Evolutionary conservation across 2,329 filamentous ascomycete species (phyloP).

Genomic region (Colletotrichum theobromicola): DNA sequence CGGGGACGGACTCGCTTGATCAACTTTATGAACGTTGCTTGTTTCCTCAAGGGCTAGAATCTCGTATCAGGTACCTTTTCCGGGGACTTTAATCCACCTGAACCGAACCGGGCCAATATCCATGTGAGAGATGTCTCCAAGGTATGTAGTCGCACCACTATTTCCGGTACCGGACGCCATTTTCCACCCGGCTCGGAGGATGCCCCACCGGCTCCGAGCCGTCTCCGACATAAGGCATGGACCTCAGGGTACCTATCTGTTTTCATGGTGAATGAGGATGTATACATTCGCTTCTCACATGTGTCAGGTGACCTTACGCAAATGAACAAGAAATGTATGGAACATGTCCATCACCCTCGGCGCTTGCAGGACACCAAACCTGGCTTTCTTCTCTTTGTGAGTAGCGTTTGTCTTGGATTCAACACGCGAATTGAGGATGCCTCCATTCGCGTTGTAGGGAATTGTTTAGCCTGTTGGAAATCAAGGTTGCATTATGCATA

Average conservation of each 20-base stretch:
- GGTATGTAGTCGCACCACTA: background rate
- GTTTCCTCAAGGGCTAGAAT: background rate
- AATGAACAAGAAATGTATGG: background rate
- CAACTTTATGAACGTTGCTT: background rate
- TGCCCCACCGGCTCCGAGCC: background rate
- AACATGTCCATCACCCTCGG: background rate
- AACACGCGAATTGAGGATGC: background rate
- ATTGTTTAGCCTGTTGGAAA: background rate
- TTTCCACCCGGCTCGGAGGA: background rate
- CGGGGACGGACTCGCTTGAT: background rate
- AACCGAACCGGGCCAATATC: background rate
- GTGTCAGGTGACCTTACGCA: background rate
- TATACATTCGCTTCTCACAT: background rate
- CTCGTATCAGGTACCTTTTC: background rate
- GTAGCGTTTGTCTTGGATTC: background rate
- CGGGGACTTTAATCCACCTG: background rate
- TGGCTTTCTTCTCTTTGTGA: background rate
- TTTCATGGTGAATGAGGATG: background rate
- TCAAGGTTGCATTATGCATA: background rate
- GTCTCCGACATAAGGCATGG: background rate
- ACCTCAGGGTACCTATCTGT: background rate
- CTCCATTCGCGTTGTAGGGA: background rate
- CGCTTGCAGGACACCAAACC: background rate
- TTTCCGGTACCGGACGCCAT: background rate
- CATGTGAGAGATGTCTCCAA: background rate